Evolutionary conservation across 257 asterid species (phyloP).

Genomic region (Linderniella brevidens): DNA sequence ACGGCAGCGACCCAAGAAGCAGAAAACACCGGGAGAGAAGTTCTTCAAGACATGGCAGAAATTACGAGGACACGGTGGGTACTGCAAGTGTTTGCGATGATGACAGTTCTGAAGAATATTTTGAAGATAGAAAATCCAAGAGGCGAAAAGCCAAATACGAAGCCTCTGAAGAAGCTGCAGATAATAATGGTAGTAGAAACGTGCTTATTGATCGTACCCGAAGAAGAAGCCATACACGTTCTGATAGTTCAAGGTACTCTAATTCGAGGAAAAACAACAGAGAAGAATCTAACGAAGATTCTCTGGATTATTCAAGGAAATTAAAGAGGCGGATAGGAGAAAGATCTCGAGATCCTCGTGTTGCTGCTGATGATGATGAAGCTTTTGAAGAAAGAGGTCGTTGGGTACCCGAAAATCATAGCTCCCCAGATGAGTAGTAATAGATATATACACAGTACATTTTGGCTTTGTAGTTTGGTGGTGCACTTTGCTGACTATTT

Average conservation of each 20-base stretch:
- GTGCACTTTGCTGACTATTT: not conserved
- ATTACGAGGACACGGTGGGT: not conserved
- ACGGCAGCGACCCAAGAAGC: constrained; percentile 12
- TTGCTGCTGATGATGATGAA: constrained; percentile 13
- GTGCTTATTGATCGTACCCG: constrained; percentile 7
- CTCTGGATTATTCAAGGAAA: constrained; percentile 9
- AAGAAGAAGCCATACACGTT: constrained; percentile 7
- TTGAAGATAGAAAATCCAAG: constrained; percentile 15
- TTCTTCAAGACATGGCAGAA: not conserved
- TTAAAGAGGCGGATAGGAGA: not conserved
- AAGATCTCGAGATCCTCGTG: constrained; percentile 5
- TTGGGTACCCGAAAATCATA: constrained; percentile 32
- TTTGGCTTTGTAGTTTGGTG: not conserved
- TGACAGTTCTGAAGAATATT: constrained; percentile 16
- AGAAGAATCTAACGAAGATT: constrained; percentile 7
- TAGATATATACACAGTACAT: not conserved
- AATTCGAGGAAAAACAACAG: constrained; percentile 14
- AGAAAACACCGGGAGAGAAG: not conserved
- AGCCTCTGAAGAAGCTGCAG: constrained; percentile 10
- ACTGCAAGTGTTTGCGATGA: not conserved
- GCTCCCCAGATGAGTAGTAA: constrained; percentile 4
- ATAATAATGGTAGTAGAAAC: constrained; percentile 12
- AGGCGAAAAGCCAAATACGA: constrained; percentile 7
- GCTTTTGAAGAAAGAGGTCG: constrained; percentile 28
- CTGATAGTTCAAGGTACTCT: constrained; percentile 13